phyloP scores from a whole-genome alignment of 163 green algal genomes.

The Chloromonas sp. region DNA sequence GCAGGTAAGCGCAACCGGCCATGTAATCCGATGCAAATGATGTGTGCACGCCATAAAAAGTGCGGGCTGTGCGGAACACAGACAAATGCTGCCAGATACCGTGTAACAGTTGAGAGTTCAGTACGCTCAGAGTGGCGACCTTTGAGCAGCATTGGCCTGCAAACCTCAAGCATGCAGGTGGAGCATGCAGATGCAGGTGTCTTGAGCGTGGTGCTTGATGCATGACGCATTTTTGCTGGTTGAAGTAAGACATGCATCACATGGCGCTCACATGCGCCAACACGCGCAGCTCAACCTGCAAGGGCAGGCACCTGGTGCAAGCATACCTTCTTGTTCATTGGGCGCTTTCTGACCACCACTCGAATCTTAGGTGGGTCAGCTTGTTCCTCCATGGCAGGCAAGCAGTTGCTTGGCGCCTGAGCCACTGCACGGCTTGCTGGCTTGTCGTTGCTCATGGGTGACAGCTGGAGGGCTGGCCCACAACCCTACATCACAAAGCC shows the following conservation, averaged over 20 bases:
- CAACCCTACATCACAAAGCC: conserved; percentile 11
- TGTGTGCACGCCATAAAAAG: too few species aligned
- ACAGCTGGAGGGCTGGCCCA: conserved; percentile 24
- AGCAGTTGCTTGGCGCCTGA: background rate
- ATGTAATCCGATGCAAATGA: too few species aligned
- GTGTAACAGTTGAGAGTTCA: too few species aligned
- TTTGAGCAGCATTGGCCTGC: too few species aligned
- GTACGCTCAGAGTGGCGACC: too few species aligned
- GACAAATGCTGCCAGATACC: too few species aligned
- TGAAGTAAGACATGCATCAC: background rate
- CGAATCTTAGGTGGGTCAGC: conserved; percentile 79
- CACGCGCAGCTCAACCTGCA: background rate
- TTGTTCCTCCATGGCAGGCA: background rate
- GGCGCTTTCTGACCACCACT: conserved; percentile 92
- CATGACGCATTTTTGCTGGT: background rate
- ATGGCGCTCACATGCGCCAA: background rate
- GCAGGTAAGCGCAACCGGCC: too few species aligned
- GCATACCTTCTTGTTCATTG: conserved; percentile 83
- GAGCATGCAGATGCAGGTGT: background rate
- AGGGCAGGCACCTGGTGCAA: background rate
- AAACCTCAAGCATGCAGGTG: too few species aligned
- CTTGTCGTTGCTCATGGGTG: conserved; percentile 15
- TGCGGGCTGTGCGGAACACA: too few species aligned
- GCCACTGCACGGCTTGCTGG: background rate
- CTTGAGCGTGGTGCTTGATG: background rate